Base-by-base conservation (phyloP, 768 basidiomycete genomes). In the Boletus pseudopeckii region DNA sequence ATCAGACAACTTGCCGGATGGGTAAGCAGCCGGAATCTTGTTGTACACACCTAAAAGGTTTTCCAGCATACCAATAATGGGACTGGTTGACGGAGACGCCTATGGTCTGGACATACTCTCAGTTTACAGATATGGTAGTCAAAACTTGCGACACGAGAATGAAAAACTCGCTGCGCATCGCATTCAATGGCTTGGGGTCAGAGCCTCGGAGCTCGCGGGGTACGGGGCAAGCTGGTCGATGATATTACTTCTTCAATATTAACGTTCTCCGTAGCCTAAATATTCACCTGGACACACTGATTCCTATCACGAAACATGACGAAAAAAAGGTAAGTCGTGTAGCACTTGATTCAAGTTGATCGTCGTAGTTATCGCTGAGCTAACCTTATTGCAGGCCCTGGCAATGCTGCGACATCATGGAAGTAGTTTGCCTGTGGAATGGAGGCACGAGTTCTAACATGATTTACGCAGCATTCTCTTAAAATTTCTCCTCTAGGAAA, bases 31-130 rank as follows among this genome's bases (percentile, higher is more conserved):
- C 18, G 20, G 11, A 8, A 38, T 32, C 39, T 7, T n/a, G n/a
- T 42, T 30, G 7, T 30, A 24, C 8, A 20, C 37, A 48, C 8
- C 46, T 50, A 53, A 39, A 38, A 54, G 26, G 32, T 43, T 17
- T 49, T 39, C 13, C 62, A 97, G 95, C 7, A 74, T 90, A 34
- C 90, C 90, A 0, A 78, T 98, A 44, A 66, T 89, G 48, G 86
- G 80, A 2, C 70, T 98, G 34, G 88, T 98, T 7, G 97, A 99
- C 63, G 87, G 82, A 0, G 97, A 99, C 67, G 86, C 95, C 0
- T 90, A 90, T 67, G 97, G 97, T 2, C 67, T 98, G 40, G 92
- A 96, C 56, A 98, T 99, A 56, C 79, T 94, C 13, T 88, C 89
- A 0, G 88, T 90, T 9, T 98, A 92, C 73, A 88, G 82, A 55